Base-by-base conservation (phyloP, 768 basidiomycete species). In the Hericium erinaceus region DNA sequence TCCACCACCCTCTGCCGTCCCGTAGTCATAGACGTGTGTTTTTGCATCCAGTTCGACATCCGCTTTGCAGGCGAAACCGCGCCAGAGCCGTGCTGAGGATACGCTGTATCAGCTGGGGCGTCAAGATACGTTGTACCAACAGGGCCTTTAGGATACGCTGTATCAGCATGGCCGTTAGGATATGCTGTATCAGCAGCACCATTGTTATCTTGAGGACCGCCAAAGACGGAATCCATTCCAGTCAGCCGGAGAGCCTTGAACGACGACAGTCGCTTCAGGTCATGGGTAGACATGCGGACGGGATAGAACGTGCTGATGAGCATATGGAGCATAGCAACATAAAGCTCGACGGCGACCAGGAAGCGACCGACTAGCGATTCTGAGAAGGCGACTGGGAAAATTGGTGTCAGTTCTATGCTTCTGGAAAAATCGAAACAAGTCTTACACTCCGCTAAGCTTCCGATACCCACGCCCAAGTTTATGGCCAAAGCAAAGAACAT, bases 341-440 rank as follows among this genome's bases (percentile, higher is more conserved):
- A 91, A 22, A 83, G 62, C 64, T 86, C 83, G 38, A 83, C 68
- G 13, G 82, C 83, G 62, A 82, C 73, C 53, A 82, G 67, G 62
- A 89, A 80, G 49, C 84, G 82, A n/a, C 88, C 89, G 1, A 86
- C 70, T 10, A 75, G 74, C 6, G 80, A 80, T 69, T 90, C 89
- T 2, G 87, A 80, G 65, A 89, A 88, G 55, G 74, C 70, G 66
- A 85, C 87, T 89, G 61, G 3, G 22, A n/a, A 15, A 10, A 54
- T 12, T 12, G 12, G 33, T 20, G 40, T 61, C 13, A 67, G 54
- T 16, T 26, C 26, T 26, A 33, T 16, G 2, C 8, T 4, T 10
- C 6, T 18, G 7, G 16, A n/a, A 52, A 33, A 15, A 12, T 54
- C 28, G 46, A 18, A 16, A 18, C n/a, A 53, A 20, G 2, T 77